A percentile compares a stretch with the other conserved stretches of the same genome.
Evolutionary conservation across 2,329 filamentous ascomycete species (phyloP).

Genomic region (Colletotrichum sojae): DNA sequence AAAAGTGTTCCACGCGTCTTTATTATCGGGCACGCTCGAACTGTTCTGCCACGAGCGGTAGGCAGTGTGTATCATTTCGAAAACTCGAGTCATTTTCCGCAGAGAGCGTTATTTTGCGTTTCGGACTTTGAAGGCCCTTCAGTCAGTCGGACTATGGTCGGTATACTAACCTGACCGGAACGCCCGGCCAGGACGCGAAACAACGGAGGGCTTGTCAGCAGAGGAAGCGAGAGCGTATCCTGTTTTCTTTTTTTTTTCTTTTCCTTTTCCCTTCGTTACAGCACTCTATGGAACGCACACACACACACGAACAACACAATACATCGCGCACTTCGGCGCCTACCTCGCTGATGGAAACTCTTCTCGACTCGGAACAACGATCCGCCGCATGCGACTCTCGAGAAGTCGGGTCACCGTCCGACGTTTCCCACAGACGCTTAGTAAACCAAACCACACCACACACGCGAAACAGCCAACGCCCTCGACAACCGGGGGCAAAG

Average conservation of each 20-base stretch:
- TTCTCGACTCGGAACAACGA: background rate
- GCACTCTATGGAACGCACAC: constrained; percentile 13
- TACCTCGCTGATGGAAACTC: background rate
- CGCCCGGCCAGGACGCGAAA: constrained; percentile 5
- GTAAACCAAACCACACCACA: constrained; percentile 21
- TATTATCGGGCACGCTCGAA: constrained; percentile 9
- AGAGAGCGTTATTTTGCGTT: constrained; percentile 19
- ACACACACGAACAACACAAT: background rate
- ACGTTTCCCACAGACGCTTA: constrained; percentile 24
- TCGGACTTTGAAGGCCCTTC: constrained; percentile 8
- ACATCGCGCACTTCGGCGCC: background rate
- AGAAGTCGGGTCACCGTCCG: constrained; percentile 17
- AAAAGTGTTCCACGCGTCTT: constrained; percentile 10
- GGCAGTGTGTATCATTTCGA: constrained; percentile 29
- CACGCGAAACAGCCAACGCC: constrained; percentile 12
- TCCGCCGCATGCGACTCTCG: background rate
- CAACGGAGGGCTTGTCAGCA: background rate
- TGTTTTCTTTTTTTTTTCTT: constrained; percentile 32
- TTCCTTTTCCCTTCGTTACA: constrained; percentile 25
- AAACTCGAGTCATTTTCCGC: constrained; percentile 25
- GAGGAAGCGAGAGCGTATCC: constrained; percentile 29
- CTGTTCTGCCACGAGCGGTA: constrained; percentile 23
- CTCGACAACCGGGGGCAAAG: background rate
- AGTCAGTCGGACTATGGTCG: constrained; percentile 18
- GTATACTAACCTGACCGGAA: constrained; percentile 23